Evolutionary conservation across 2,329 filamentous ascomycete genomes (phyloP).

Genomic region (Aspergillus carbonarius): DNA sequence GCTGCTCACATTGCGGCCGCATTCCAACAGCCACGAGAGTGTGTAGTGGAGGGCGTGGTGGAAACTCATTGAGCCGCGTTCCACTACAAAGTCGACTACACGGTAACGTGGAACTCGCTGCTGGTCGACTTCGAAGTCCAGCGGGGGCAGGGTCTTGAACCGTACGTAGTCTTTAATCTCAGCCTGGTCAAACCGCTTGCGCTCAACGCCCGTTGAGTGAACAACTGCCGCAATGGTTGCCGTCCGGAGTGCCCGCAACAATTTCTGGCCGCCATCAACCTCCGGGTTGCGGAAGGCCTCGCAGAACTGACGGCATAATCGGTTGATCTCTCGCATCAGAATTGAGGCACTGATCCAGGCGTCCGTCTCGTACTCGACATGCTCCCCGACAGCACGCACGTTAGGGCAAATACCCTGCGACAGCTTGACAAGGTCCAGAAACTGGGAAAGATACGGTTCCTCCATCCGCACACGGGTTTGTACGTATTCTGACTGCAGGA

Average conservation of each 20-base stretch:
- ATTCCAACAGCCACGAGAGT: conserved; percentile 91
- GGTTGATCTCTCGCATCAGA: conserved; percentile 92
- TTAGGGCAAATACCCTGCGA: conserved; percentile 98
- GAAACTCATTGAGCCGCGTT: conserved; percentile 90
- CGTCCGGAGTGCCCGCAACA: conserved; percentile 66
- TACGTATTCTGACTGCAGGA: conserved; percentile 84
- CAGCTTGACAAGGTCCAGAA: conserved; percentile 90
- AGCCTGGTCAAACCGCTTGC: conserved; percentile 76
- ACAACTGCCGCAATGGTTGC: conserved; percentile 82
- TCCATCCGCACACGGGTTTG: conserved; percentile 81
- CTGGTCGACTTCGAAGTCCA: conserved; percentile 68
- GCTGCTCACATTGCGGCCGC: conserved; percentile 71
- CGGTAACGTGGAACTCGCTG: conserved; percentile 55
- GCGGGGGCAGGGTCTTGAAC: conserved; percentile 75
- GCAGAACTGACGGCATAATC: conserved; percentile 82
- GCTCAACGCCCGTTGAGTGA: conserved; percentile 86
- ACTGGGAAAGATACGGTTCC: conserved; percentile 86
- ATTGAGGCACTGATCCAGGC: conserved; percentile 96
- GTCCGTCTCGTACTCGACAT: conserved; percentile 97
- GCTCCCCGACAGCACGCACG: conserved; percentile 84
- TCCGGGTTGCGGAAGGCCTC: conserved; percentile 75
- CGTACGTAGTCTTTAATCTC: conserved; percentile 84
- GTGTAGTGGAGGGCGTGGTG: conserved; percentile 97
- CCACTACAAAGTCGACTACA: conserved; percentile 83
- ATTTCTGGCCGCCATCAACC: conserved; percentile 62